Conservation (phyloP, 129 eudicot genomes). For the Mikania micrantha region DNA sequence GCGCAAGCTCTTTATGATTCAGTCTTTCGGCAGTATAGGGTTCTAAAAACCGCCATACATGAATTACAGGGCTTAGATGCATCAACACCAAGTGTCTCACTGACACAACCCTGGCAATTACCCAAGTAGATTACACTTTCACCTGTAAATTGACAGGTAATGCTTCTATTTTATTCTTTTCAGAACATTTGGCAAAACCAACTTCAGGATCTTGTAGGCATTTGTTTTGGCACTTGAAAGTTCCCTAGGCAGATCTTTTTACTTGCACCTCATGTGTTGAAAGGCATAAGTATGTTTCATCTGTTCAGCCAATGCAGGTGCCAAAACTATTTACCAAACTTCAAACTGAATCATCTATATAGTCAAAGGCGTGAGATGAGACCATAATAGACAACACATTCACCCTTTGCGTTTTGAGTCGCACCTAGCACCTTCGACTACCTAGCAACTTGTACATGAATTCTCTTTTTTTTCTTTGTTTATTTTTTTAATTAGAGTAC, state of each 20-base stretch:
- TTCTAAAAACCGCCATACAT: conserved; percentile 72
- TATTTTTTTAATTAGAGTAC: no score
- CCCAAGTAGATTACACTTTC: conserved; percentile 23
- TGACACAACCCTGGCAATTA: conserved; percentile 71
- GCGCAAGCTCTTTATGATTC: conserved; percentile 65
- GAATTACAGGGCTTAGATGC: conserved; percentile 67
- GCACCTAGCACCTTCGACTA: no score
- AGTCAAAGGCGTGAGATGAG: no score
- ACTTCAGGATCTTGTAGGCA: background rate
- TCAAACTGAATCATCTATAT: no score
- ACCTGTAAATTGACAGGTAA: background rate
- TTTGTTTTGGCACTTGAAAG: background rate
- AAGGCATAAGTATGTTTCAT: background rate
- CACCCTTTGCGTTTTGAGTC: no score
- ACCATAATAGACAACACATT: no score
- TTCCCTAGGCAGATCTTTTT: background rate
- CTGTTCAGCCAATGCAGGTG: background rate
- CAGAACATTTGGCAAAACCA: no score
- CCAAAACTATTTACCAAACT: no score
- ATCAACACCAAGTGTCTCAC: conserved; percentile 53
- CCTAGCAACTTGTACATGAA: no score
- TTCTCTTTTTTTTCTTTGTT: no score
- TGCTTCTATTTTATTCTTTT: background rate
- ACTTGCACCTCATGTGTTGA: background rate
- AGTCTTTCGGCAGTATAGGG: conserved; percentile 59